These are phyloP conservation scores for Xanthoconium stramineum DNA, from an alignment of 768 basidiomycete species.

Conservation along the genomic window DNA sequence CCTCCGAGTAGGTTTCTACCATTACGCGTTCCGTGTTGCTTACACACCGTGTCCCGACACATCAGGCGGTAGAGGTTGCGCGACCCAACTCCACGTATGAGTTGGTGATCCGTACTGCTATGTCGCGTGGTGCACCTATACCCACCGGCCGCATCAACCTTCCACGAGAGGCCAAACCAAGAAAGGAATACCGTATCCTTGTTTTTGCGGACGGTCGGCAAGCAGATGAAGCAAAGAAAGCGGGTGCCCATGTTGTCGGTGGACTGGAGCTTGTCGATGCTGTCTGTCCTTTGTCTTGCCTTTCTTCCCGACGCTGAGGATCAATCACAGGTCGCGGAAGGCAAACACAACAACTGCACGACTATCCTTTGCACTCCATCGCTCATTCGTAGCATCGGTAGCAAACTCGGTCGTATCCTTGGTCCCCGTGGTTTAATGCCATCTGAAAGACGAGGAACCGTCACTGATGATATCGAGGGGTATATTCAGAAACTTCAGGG, in stretches of 20 bases:
- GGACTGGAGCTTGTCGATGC: slow-evolving; percentile 87
- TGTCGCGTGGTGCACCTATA: slow-evolving; percentile 74
- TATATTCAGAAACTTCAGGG: slow-evolving; percentile 79
- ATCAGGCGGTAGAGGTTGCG: slow-evolving; percentile 79
- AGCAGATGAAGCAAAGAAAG: slow-evolving; percentile 78
- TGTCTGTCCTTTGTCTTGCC: slow-evolving; percentile 43
- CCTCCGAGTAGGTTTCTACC: slow-evolving; percentile 53
- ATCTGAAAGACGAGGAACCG: slow-evolving; percentile 88
- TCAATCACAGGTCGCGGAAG: slow-evolving; percentile 61
- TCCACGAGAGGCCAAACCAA: slow-evolving; percentile 74
- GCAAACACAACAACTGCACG: slow-evolving; percentile 64
- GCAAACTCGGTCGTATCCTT: slow-evolving; percentile 74
- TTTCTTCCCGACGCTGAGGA: background rate
- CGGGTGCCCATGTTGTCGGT: slow-evolving; percentile 90
- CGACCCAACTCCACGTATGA: slow-evolving; percentile 76
- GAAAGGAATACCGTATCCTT: slow-evolving; percentile 72
- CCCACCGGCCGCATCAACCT: slow-evolving; percentile 89
- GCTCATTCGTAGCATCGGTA: slow-evolving; percentile 74
- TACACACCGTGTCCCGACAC: slow-evolving; percentile 1
- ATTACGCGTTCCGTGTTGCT: slow-evolving; percentile 1
- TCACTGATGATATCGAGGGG: slow-evolving; percentile 82
- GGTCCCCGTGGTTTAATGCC: slow-evolving; percentile 96
- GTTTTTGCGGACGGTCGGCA: slow-evolving; percentile 88
- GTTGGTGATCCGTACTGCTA: slow-evolving; percentile 74
- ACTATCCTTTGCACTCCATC: slow-evolving; percentile 81